These are phyloP conservation scores for Trametes hirsuta DNA, from an alignment of 1,284 basidiomycete genomes.

Conservation along the genomic window DNA sequence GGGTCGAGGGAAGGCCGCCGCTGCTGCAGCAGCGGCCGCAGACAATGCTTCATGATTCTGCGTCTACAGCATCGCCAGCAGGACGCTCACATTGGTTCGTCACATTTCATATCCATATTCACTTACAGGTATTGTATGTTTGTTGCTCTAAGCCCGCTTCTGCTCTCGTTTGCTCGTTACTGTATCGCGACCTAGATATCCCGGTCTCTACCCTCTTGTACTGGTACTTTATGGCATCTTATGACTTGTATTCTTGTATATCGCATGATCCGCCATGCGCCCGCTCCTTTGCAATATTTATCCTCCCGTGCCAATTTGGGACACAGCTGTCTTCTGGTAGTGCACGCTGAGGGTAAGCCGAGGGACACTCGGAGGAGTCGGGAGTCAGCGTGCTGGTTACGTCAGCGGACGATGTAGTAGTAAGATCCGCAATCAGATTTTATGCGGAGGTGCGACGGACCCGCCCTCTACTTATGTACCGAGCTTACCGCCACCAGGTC, in stretches of 20 bases:
- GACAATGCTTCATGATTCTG: constrained; percentile 25
- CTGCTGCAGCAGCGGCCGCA: constrained; percentile 11
- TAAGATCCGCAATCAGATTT: constrained; percentile 17
- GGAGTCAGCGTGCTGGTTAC: neutral
- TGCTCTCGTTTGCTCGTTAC: constrained; percentile 25
- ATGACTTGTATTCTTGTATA: constrained; percentile 25
- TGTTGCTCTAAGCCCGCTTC: constrained; percentile 22
- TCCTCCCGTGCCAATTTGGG: neutral
- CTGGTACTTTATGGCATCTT: constrained; percentile 26
- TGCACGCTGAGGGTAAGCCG: too few species aligned
- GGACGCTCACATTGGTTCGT: constrained; percentile 12
- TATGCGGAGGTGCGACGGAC: neutral
- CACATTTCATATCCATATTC: constrained; percentile 11
- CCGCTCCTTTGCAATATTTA: constrained; percentile 6
- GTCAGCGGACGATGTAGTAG: neutral
- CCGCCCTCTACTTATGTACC: neutral
- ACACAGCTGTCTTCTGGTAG: too few species aligned
- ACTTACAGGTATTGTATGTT: constrained; percentile 25
- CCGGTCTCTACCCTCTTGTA: constrained; percentile 13
- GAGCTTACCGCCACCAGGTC: constrained; percentile 8
- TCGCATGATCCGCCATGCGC: constrained; percentile 6
- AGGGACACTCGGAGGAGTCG: neutral
- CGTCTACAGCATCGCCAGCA: neutral
- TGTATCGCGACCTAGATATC: constrained; percentile 25
- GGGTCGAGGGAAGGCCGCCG: constrained; percentile 30